These are phyloP conservation scores for Trichoderma sp. DNA, from an alignment of 2,329 filamentous ascomycete species.

Conservation along the genomic window DNA sequence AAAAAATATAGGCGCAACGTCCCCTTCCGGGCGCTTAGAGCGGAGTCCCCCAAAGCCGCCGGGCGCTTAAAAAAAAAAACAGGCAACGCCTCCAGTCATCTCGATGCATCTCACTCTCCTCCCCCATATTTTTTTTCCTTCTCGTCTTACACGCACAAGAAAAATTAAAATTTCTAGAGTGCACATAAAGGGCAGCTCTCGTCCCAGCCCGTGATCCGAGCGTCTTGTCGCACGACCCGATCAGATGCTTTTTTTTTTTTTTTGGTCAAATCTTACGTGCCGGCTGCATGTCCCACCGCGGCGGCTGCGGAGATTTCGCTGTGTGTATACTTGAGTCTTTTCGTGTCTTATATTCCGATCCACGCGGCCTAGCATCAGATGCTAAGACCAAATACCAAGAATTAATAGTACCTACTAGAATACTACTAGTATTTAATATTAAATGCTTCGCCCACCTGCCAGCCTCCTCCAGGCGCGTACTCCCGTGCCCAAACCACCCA, in stretches of 20 bases:
- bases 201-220: constrained; percentile 14
- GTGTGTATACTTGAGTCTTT: neutral
- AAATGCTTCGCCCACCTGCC: neutral
- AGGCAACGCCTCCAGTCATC: no score
- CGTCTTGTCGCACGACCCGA: neutral
- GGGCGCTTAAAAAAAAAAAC: constrained; percentile 17
- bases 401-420: no score
- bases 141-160: neutral
- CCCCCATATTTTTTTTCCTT: no score
- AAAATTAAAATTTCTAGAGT: no score
- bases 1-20: neutral
- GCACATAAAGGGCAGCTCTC: neutral
- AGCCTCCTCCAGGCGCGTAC: neutral
- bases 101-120: no score
- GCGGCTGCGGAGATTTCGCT: constrained; percentile 20
- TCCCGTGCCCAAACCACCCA: no score
- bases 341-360: neutral
- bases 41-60: constrained; percentile 5
- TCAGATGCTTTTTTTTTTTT: neutral
- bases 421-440: neutral
- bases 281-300: neutral
- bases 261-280: neutral
- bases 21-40: constrained; percentile 8
- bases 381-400: neutral
- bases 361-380: neutral